A percentile compares a stretch with the other conserved stretches of the same genome.
These are phyloP conservation scores for Lepiota venenata DNA, from an alignment of 768 basidiomycete genomes.

Conservation along the genomic window DNA sequence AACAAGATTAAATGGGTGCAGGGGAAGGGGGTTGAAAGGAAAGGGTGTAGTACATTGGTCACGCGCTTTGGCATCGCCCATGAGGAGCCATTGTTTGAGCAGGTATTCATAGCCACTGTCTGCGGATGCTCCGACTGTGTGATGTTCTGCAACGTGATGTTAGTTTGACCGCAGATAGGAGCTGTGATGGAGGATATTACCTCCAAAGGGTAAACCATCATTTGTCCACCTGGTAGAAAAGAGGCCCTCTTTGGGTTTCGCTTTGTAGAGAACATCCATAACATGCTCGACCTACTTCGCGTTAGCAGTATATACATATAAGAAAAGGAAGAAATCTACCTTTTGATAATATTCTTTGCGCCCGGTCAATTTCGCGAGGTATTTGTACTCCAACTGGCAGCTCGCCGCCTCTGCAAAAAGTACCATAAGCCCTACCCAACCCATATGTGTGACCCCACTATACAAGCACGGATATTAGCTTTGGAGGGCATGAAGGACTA, in stretches of 20 bases:
- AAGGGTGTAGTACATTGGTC: conserved; percentile 55
- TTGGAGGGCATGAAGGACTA: not conserved
- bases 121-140: conserved; percentile 53
- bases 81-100: conserved; percentile 65
- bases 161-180: not conserved
- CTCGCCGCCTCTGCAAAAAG: conserved; percentile 41
- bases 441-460: not conserved
- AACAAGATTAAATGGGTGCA: conserved; percentile 25
- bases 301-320: not conserved
- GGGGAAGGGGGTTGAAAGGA: conserved; percentile 18
- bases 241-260: conserved; percentile 13
- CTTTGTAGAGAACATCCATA: conserved; percentile 16
- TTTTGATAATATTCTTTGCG: conserved; percentile 45
- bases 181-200: conserved; percentile 14
- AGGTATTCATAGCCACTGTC: conserved; percentile 72
- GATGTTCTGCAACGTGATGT: conserved; percentile 22
- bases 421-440: conserved; percentile 7
- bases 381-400: conserved; percentile 76
- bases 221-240: conserved; percentile 14
- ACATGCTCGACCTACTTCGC: conserved; percentile 16
- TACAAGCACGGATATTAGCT: not conserved
- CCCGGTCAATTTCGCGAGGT: conserved; percentile 65
- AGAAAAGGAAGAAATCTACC: conserved; percentile 19
- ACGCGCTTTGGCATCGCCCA: conserved; percentile 47
- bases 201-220: conserved; percentile 27